Conservation (phyloP, 208 protist genomes). For the Crithidia sp. region DNA sequence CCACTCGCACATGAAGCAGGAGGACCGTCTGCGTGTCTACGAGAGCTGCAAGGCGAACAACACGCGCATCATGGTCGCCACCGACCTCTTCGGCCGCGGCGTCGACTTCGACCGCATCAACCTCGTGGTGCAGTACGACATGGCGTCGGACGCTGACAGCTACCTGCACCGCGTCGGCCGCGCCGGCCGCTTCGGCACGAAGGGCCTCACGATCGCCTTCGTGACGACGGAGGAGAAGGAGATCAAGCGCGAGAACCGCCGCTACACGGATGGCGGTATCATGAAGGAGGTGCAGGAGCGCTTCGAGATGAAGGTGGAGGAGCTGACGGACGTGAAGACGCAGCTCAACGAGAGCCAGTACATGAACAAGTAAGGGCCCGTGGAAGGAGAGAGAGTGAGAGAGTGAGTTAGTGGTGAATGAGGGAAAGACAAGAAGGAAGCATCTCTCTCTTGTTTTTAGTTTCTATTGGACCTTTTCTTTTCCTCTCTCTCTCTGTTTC, state of each 20-base stretch:
- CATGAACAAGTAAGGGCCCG: constrained; percentile 81
- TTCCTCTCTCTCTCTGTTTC: no score
- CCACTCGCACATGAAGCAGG: constrained; percentile 95
- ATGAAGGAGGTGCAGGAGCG: constrained; percentile 97
- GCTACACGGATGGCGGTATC: constrained; percentile 90
- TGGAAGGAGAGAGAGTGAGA: neutral
- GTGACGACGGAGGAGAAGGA: constrained; percentile 95
- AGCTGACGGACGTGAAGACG: constrained; percentile 94
- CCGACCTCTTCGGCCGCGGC: constrained; percentile 99
- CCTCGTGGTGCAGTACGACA: constrained; percentile 99
- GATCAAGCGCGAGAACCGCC: constrained; percentile 87
- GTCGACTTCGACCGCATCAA: constrained; percentile 99
- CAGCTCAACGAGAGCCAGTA: constrained; percentile 91
- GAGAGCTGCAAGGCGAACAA: constrained; percentile 99
- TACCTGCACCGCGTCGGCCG: constrained; percentile 98
- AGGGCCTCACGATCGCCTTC: constrained; percentile 99
- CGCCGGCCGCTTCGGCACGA: constrained; percentile 99
- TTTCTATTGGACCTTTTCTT: neutral
- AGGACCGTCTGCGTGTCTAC: constrained; percentile 91
- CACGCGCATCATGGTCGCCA: constrained; percentile 98
- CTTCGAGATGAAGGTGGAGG: constrained; percentile 97
- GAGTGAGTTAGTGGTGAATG: neutral
- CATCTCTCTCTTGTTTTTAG: neutral
- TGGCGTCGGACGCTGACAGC: constrained; percentile 96
- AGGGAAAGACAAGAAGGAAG: no score